Conservation (phyloP, 345 rosid species). For the Sonneratia caseolaris region DNA sequence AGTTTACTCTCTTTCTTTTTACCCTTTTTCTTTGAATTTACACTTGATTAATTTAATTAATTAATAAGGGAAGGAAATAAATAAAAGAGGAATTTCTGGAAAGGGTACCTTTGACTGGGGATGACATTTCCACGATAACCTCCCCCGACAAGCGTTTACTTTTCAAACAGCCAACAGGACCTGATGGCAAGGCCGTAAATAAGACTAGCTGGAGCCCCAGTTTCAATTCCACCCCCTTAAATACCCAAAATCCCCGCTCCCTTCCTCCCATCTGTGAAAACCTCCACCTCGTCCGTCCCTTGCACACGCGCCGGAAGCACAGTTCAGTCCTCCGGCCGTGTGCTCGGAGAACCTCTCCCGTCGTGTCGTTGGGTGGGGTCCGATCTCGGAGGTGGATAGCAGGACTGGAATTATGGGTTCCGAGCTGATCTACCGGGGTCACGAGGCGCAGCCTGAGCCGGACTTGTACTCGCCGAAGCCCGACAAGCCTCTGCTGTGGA, state of each 20-base stretch:
- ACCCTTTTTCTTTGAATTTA: not conserved
- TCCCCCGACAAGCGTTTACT: conserved; percentile 12
- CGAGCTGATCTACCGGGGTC: conserved; percentile 75
- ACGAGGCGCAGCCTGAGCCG: conserved; percentile 41
- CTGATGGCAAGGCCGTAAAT: conserved; percentile 21
- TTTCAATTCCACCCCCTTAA: not conserved
- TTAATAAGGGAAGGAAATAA: too few species aligned
- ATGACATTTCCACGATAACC: not conserved
- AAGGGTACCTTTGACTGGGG: not conserved
- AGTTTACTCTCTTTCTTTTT: not conserved
- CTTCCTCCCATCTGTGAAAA: not conserved
- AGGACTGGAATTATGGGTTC: conserved; percentile 20
- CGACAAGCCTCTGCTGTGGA: conserved; percentile 56
- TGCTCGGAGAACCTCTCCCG: not conserved
- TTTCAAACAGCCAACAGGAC: conserved; percentile 3
- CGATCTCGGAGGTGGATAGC: not conserved
- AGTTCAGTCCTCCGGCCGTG: not conserved
- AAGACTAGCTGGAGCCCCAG: not conserved
- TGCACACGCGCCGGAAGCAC: not conserved
- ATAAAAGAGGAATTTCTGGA: not conserved
- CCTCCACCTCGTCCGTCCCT: not conserved
- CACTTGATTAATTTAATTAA: too few species aligned
- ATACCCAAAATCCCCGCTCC: not conserved
- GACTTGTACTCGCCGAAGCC: conserved; percentile 66
- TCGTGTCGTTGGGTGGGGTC: too few species aligned